Percentiles rank a stretch among this genome's conserved stretches.
phyloP scores from a whole-genome alignment of 2,329 filamentous ascomycete species.

The Fusarium transvaalense region DNA sequence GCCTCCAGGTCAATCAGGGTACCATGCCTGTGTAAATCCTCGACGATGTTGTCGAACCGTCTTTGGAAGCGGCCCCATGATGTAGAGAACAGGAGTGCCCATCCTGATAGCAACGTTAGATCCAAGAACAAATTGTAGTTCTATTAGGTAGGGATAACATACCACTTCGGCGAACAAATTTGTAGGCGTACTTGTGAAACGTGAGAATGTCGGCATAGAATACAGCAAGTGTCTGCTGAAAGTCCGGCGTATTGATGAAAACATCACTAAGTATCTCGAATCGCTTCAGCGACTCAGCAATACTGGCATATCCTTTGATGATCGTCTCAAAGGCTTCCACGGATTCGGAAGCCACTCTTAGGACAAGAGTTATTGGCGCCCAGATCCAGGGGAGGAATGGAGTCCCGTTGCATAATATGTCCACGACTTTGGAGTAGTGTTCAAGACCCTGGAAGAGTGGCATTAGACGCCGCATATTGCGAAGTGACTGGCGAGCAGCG shows the following conservation, averaged over 20 bases:
- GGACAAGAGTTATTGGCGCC: constrained; percentile 58
- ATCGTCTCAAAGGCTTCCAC: constrained; percentile 58
- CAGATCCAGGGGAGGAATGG: constrained; percentile 61
- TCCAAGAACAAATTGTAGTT: too few relatives aligned
- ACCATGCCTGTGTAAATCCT: constrained; percentile 51
- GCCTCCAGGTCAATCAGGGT: constrained; percentile 52
- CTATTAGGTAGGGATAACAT: constrained; percentile 2
- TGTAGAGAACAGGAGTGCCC: constrained; percentile 53
- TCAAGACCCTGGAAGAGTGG: constrained; percentile 58
- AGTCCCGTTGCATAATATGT: constrained; percentile 61
- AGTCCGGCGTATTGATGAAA: constrained; percentile 50
- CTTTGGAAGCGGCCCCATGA: constrained; percentile 57
- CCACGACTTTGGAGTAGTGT: constrained; percentile 57
- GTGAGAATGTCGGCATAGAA: constrained; percentile 63
- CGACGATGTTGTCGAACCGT: constrained; percentile 52
- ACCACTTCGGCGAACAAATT: constrained; percentile 56
- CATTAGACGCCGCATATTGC: constrained; percentile 59
- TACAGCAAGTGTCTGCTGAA: constrained; percentile 57
- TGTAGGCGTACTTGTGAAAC: constrained; percentile 62
- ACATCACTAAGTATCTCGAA: constrained; percentile 53
- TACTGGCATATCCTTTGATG: constrained; percentile 56
- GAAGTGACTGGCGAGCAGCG: constrained; percentile 52
- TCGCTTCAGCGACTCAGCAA: constrained; percentile 55
- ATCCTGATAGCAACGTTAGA: constrained; percentile 47
- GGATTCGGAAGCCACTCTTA: constrained; percentile 52